Base-by-base conservation (phyloP, 78 protist genomes). In the Speleostelium caveatum region DNA sequence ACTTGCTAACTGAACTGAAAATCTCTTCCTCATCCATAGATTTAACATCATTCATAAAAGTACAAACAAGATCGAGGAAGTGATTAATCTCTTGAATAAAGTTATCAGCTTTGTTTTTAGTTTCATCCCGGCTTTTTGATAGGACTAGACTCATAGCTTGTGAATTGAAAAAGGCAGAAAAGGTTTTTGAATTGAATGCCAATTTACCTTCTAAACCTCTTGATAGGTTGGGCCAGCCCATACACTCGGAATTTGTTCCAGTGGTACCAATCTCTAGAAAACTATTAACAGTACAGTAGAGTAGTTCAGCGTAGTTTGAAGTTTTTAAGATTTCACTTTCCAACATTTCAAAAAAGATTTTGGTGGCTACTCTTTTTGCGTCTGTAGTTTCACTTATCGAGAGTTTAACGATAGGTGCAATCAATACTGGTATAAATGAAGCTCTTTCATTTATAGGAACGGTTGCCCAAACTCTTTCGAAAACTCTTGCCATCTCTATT, bases 401-500 rank as follows among this genome's bases (percentile, higher is more conserved):
- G 0, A 83, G 35, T 71, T 83, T 83, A 4, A 83, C 45, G 53
- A 83, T 83, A n/a, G 77, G 91, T 22, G 32, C 53, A 58, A 83
- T 69, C 35, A 83, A 16, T 0, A 69, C 63, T 19, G 91, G 79
- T 14, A 83, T 83, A 36, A 83, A 83, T 0, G 91, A 56, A 19
- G 91, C 63, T 22, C 79, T 21, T 7, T 83, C 91, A 28, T 83
- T 83, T 6, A 83, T 19, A 17, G 91, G 91, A 5, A 83, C 91
- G 8, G 91, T 69, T 32, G 39, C 10, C 91, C 91, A 83, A 3
- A 83, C 91, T 39, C 91, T 45, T 45, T 83, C 91, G 21, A 83
- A 71, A 1, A 83, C 91, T 26, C 91, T 16, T 60, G 91, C 91
- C 91, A 83, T 83, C 33, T 83, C 91, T 45, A 83, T 83, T 26